Evolutionary conservation across 495 filamentous ascomycete genomes (phyloP).

Genomic region (Ramalina peruviana): DNA sequence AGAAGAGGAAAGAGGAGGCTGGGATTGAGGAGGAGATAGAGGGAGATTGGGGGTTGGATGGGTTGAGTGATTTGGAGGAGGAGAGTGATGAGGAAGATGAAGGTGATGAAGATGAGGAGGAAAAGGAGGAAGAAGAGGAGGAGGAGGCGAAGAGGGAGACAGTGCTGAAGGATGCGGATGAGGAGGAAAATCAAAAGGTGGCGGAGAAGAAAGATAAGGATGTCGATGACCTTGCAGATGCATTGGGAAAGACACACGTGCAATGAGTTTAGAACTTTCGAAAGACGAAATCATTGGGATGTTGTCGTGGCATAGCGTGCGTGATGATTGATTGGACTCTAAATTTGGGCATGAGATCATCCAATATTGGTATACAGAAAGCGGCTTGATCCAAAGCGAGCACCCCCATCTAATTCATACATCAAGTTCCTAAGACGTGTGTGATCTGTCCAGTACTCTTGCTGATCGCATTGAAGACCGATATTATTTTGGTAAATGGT

Average conservation of each 20-base stretch:
- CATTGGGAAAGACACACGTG: conserved; percentile 48
- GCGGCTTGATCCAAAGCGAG: too few relatives aligned
- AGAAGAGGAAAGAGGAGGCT: conserved; percentile 43
- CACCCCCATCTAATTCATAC: too few relatives aligned
- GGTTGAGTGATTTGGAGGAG: conserved; percentile 57
- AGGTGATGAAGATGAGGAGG: conserved; percentile 31
- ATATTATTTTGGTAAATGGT: too few relatives aligned
- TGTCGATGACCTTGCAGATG: conserved; percentile 67
- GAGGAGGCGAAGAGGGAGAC: conserved; percentile 27
- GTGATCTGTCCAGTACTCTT: too few relatives aligned
- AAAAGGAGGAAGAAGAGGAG: conserved; percentile 45
- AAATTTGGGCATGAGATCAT: too few relatives aligned
- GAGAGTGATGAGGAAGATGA: conserved; percentile 57
- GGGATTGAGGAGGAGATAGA: conserved; percentile 36
- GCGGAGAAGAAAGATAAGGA: conserved; percentile 58
- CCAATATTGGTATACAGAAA: too few relatives aligned
- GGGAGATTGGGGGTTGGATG: conserved; percentile 61
- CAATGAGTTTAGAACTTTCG: background rate
- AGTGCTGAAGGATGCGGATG: conserved; percentile 53
- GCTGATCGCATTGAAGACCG: too few relatives aligned
- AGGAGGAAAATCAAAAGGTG: conserved; percentile 60
- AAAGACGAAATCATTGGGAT: too few relatives aligned
- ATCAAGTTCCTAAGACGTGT: too few relatives aligned
- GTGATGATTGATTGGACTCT: too few relatives aligned
- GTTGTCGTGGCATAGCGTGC: too few relatives aligned